These are phyloP conservation scores for Pisolithus sp. DNA, from an alignment of 768 basidiomycete genomes.

Conservation along the genomic window DNA sequence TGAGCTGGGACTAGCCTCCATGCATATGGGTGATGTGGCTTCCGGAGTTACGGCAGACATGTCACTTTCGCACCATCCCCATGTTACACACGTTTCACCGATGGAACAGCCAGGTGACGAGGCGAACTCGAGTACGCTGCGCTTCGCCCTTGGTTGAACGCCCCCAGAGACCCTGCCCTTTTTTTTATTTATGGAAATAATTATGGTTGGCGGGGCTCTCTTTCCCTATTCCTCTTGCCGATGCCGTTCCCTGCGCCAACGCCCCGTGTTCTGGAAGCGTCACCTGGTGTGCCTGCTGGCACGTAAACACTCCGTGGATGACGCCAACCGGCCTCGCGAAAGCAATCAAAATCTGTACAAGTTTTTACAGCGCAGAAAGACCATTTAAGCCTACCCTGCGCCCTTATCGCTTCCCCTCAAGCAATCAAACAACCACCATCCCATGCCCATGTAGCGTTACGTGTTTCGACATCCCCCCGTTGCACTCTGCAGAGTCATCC, in stretches of 20 bases:
- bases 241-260: slow-evolving; percentile 9
- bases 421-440: no score
- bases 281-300: no score
- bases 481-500: no score
- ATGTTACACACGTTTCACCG: background rate
- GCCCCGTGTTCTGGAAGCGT: background rate
- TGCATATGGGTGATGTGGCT: slow-evolving; percentile 6
- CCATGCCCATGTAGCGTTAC: no score
- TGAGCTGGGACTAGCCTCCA: slow-evolving; percentile 19
- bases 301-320: no score
- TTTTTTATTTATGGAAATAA: slow-evolving; percentile 25
- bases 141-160: slow-evolving; percentile 26
- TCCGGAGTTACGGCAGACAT: slow-evolving; percentile 3
- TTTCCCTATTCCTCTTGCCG: background rate
- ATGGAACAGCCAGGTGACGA: slow-evolving; percentile 11
- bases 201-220: slow-evolving; percentile 8
- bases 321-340: background rate
- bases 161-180: background rate
- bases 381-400: no score
- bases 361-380: background rate
- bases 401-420: no score
- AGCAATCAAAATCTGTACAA: background rate
- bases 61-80: slow-evolving; percentile 8
- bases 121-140: slow-evolving; percentile 23
- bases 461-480: no score